phyloP scores from a whole-genome alignment of 208 protist genomes.

The Perkinsela sp. region DNA sequence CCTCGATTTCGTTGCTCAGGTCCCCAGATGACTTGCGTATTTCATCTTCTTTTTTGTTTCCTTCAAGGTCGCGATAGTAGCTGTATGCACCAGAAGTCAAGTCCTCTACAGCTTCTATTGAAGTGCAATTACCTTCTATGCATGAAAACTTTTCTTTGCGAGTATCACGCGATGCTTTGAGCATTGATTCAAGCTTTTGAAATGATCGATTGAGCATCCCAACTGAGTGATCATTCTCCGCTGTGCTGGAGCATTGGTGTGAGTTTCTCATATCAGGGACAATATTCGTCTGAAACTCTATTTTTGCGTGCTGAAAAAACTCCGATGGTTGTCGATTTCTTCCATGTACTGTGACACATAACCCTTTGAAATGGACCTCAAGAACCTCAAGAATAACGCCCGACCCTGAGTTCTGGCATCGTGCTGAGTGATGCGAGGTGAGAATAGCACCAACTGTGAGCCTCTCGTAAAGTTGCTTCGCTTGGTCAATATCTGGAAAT shows the following conservation, averaged over 20 bases:
- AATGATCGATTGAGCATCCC: no score
- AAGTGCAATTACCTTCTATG: background rate
- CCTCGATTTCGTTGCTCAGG: background rate
- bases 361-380: background rate
- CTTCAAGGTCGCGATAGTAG: background rate
- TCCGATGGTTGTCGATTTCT: background rate
- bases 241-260: background rate
- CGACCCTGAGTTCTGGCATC: background rate
- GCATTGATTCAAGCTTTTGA: background rate
- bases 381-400: background rate
- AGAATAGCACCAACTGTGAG: background rate
- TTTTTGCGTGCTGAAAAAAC: background rate
- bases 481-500: background rate
- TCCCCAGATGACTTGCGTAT: background rate
- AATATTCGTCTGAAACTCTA: background rate
- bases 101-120: background rate
- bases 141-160: background rate
- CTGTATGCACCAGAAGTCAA: background rate
- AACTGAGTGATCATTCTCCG: background rate
- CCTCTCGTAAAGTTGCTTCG: background rate
- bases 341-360: background rate
- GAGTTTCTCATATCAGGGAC: background rate
- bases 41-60: background rate
- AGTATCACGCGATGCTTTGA: background rate
- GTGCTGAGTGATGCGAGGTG: background rate